These are phyloP conservation scores for Aspergillus pseudoviridinutans DNA, from an alignment of 2,329 filamentous ascomycete genomes.

Conservation along the genomic window DNA sequence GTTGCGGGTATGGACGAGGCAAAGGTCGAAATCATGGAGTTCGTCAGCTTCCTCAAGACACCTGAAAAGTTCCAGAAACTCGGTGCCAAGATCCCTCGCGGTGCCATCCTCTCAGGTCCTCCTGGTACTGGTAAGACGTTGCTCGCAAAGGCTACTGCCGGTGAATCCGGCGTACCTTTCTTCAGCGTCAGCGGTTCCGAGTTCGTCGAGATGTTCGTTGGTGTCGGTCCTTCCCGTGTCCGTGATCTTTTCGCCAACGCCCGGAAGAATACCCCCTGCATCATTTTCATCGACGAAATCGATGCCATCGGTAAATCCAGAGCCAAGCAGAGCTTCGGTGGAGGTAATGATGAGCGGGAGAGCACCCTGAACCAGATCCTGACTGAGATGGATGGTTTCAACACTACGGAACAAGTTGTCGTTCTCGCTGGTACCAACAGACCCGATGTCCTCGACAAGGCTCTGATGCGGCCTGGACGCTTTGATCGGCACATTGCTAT, in stretches of 20 bases:
- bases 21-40: conserved; percentile 98
- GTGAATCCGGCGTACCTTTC: conserved; percentile 95
- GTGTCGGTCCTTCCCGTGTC: conserved; percentile 93
- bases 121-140: conserved; percentile 98
- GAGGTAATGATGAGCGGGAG: conserved; percentile 95
- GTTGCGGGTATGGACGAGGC: conserved; percentile 98
- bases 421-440: conserved; percentile 96
- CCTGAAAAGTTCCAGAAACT: conserved; percentile 89
- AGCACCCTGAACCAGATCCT: conserved; percentile 96
- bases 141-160: conserved; percentile 93
- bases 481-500: conserved; percentile 97
- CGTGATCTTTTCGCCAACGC: conserved; percentile 92
- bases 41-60: conserved; percentile 93
- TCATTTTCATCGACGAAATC: conserved; percentile 99
- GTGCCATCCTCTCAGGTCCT: conserved; percentile 93
- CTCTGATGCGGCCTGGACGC: conserved; percentile 90
- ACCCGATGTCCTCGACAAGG: conserved; percentile 90
- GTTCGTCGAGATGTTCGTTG: conserved; percentile 99
- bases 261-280: conserved; percentile 93
- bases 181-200: conserved; percentile 98
- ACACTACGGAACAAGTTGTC: conserved; percentile 92
- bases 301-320: conserved; percentile 93
- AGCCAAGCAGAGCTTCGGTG: conserved; percentile 75
- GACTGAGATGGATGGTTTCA: conserved; percentile 99
- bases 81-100: conserved; percentile 94